Base-by-base conservation (phyloP, 1,284 basidiomycete genomes). In the Apiotrichum siamense region DNA sequence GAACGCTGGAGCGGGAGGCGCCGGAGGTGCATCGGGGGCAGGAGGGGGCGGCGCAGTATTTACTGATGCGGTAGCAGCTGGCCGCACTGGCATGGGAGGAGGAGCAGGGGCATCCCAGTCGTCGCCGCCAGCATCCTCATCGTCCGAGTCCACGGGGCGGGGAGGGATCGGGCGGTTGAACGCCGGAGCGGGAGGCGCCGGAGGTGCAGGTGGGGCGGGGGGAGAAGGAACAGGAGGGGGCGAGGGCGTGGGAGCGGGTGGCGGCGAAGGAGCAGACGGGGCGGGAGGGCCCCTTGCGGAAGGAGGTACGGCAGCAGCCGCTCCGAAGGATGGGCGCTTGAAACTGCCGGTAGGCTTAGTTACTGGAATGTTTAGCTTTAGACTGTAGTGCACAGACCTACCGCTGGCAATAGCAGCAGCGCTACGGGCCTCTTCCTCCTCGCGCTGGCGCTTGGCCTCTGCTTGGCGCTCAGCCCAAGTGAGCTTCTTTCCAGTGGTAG, bases 401-500 rank as follows among this genome's bases (percentile, higher is more conserved):
- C 72, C 73, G 23, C 75, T 76, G 23, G 69, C 52, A 29, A 62
- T 65, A 1, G 73, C 71, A 3, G 85, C 85, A 39, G 78, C 77
- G 62, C 87, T 88, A 24, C 76, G 77, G 3, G 78, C 77, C 54
- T 88, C 87, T 55, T 96, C 91, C 63, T 87, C 87, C 60, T 85
- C 86, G 11, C 79, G 77, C 62, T 89, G 85, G 65, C 85, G 85
- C 78, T 91, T 92, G 4, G 88, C 85, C 27, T 85, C 75, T 0
- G 87, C 89, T 68, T 94, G 90, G 33, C 91, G 79, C 70, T 94
- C 87, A 55, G 82, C 85, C 91, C 91, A 94, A 0, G 89, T 92
- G 49, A 93, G 73, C 69, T 90, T 91, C 77, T 87, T 87, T 15
- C 45, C 37, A 10, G 47, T 40, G 45, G 50, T 58, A 10, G 63